Conservation (phyloP, 2,329 filamentous ascomycete species). For the Nakataea oryzae region DNA sequence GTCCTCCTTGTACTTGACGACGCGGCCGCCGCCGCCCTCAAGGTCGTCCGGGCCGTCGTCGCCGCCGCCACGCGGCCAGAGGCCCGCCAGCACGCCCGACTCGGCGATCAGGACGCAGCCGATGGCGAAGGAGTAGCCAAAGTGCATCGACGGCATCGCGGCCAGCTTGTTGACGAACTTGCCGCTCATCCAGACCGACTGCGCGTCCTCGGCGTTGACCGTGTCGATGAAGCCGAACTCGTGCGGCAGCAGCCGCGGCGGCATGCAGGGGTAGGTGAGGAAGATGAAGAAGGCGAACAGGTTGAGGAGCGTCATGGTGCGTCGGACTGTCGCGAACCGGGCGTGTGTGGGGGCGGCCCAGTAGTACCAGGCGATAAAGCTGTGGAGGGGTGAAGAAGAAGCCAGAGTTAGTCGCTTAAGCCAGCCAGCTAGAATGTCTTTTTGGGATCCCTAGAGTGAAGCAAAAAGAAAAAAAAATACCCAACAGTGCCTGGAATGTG, state of each 20-base stretch:
- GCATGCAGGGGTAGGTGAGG: constrained; percentile 55
- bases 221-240: constrained; percentile 43
- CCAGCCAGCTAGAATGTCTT: background rate
- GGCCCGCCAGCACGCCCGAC: constrained; percentile 33
- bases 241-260: constrained; percentile 40
- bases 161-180: constrained; percentile 48
- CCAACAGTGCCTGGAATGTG: constrained; percentile 39
- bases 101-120: constrained; percentile 43
- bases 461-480: constrained; percentile 16
- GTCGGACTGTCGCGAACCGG: constrained; percentile 24
- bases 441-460: background rate
- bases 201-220: constrained; percentile 38
- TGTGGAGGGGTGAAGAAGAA: constrained; percentile 15
- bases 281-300: constrained; percentile 50
- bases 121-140: constrained; percentile 44
- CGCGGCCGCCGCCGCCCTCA: constrained; percentile 3
- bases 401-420: background rate
- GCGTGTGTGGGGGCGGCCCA: constrained; percentile 35
- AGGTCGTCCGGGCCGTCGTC: background rate
- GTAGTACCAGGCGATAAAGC: constrained; percentile 56
- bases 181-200: constrained; percentile 42
- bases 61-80: constrained; percentile 6
- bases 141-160: constrained; percentile 47
- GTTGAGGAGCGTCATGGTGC: constrained; percentile 46
- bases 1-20: constrained; percentile 6